Base-by-base conservation (phyloP, 2,329 filamentous ascomycete species). In the Hypomyces perniciosus region DNA sequence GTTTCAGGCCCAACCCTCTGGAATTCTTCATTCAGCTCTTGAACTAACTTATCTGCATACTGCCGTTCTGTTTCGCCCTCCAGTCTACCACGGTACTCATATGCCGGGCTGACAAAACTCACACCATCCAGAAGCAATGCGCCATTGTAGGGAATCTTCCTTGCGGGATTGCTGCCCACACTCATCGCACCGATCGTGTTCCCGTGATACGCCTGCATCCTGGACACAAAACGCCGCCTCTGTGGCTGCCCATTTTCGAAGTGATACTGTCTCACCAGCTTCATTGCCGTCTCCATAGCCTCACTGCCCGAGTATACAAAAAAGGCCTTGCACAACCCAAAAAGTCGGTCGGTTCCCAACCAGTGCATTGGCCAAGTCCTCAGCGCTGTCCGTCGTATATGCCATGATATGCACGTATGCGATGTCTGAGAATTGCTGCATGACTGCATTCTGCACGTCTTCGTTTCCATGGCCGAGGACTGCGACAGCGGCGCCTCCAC, bases 1-100 rank as follows among this genome's bases (percentile, higher is more conserved):
- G 73, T 85, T 0, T 81, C 73, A 0, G 85, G 78, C 0, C 85
- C 86, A 1, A 88, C 62, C 1, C 74, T 67, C 52, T 77, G 71
- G 55, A 91, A 88, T 56, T 87, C 83, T 2, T 68, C 72, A 6
- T 89, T 85, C 1, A 92, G 70, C 61, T 90, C 85, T 4, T 74
- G 64, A 0, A 79, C 79, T 8, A 89, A 72, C 13, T 82, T 72
- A 1, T 65, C 61, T 1, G 87, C 79, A 52, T 88, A 90, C 1
- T 76, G 70, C 1, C 71, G 71, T 30, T 80, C 76, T 0, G 73
- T 76, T 57, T 89, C 83, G 0, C 61, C 67, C 0, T 72, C 59
- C 0, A 54, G 57, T 59, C 77, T 76, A 0, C 76, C 78, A 4
- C 84, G 79, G 58, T 86, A 90, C 0, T 78, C 69, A 56, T 84